Percentiles rank a stretch among this genome's conserved stretches.
These are phyloP conservation scores for Casuarina cunninghamiana DNA, from an alignment of 306 rosid genomes.

Conservation along the genomic window DNA sequence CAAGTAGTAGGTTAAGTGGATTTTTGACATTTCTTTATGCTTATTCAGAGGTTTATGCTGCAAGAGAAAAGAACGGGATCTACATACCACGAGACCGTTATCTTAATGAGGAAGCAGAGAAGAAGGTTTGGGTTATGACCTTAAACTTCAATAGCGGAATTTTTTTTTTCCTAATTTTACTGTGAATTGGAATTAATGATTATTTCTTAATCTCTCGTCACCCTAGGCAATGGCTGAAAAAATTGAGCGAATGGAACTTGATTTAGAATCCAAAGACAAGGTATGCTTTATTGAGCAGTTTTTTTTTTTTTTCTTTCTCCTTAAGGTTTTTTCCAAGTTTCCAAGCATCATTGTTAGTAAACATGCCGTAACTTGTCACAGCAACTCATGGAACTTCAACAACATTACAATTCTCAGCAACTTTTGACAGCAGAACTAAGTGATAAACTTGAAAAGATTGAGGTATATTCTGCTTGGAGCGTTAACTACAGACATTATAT, in stretches of 20 bases:
- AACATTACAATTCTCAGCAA: conserved; percentile 85
- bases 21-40: conserved; percentile 16
- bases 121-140: conserved; percentile 59
- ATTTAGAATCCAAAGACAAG: conserved; percentile 93
- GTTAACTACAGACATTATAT: not conserved
- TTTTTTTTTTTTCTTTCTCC: conserved; percentile 24
- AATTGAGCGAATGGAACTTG: conserved; percentile 95
- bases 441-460: conserved; percentile 82
- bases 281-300: conserved; percentile 37
- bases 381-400: conserved; percentile 91
- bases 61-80: conserved; percentile 99
- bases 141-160: not conserved
- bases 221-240: conserved; percentile 93
- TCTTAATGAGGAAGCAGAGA: conserved; percentile 94
- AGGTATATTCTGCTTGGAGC: conserved; percentile 45
- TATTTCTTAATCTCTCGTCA: conserved; percentile 17
- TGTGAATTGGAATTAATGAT: conserved; percentile 14
- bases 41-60: conserved; percentile 88
- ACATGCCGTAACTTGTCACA: conserved; percentile 40
- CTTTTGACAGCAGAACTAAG: conserved; percentile 75
- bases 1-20: conserved; percentile 11
- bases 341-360: conserved; percentile 20
- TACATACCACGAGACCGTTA: conserved; percentile 99
- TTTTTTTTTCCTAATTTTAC: conserved; percentile 4
- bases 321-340: conserved; percentile 3